Conservation (phyloP, 2,329 filamentous ascomycete genomes). For the Talaromyces sp. region DNA sequence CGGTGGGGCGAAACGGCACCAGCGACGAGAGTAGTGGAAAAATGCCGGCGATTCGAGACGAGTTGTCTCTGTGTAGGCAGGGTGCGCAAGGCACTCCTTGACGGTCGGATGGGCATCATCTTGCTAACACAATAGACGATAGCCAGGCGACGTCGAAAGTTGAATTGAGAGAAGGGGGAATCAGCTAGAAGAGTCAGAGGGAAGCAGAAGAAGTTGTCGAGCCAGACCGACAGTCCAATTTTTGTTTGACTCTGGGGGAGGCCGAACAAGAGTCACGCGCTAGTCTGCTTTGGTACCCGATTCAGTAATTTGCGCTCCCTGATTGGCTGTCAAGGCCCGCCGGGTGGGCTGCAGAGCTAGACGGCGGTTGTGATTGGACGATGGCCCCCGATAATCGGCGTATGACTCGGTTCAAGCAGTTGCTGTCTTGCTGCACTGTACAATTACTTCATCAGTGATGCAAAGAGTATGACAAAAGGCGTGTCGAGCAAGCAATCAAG, state of each 20-base stretch:
- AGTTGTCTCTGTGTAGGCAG: conserved; percentile 41
- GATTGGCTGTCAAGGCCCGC: background rate
- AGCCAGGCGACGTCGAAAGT: conserved; percentile 28
- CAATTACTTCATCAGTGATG: background rate
- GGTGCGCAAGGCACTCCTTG: conserved; percentile 45
- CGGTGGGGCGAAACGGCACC: conserved; percentile 45
- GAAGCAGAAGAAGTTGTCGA: conserved; percentile 1
- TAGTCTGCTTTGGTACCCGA: background rate
- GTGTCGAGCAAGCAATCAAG: background rate
- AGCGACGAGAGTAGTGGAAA: conserved; percentile 43
- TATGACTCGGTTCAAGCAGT: background rate
- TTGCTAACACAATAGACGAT: conserved; percentile 27
- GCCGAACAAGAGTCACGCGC: background rate
- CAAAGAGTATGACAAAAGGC: background rate
- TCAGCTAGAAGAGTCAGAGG: background rate
- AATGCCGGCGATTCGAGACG: conserved; percentile 33
- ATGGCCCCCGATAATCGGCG: conserved; percentile 19
- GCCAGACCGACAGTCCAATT: conserved; percentile 4
- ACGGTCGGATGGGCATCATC: conserved; percentile 50
- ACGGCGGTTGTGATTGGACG: conserved; percentile 1
- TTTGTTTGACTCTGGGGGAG: background rate
- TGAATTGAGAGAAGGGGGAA: conserved; percentile 11
- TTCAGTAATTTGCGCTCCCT: background rate
- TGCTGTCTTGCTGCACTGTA: background rate
- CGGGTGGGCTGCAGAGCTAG: background rate